phyloP scores from a whole-genome alignment of 1,284 basidiomycete species.

The Cystobasidium sp. region DNA sequence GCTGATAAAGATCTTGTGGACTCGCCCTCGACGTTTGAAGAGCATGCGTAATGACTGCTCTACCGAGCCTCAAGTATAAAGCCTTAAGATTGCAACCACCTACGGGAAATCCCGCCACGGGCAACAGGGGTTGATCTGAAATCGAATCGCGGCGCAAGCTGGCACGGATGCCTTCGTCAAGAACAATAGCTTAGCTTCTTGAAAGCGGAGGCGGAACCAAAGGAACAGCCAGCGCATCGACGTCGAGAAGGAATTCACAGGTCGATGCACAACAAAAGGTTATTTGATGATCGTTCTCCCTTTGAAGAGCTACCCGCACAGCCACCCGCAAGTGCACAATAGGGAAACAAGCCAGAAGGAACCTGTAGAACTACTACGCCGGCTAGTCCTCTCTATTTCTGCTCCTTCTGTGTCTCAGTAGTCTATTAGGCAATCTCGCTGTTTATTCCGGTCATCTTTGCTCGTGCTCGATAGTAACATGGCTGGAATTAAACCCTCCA shows the following conservation, averaged over 20 bases:
- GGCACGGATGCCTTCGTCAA: constrained; percentile 16
- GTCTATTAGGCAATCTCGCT: neutral
- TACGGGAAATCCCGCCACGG: constrained; percentile 16
- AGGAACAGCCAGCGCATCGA: constrained; percentile 18
- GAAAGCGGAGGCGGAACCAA: constrained; percentile 17
- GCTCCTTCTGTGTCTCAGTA: constrained; percentile 8
- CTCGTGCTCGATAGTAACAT: constrained; percentile 14
- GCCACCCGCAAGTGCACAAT: constrained; percentile 1
- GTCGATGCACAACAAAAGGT: constrained; percentile 12
- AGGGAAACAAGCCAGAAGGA: constrained; percentile 17
- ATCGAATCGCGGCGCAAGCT: constrained; percentile 16
- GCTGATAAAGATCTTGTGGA: constrained; percentile 6
- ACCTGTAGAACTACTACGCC: neutral
- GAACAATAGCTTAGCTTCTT: constrained; percentile 17
- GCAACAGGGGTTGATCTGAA: constrained; percentile 8
- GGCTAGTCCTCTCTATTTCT: constrained; percentile 4
- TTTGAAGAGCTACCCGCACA: constrained; percentile 13
- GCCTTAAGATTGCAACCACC: constrained; percentile 19
- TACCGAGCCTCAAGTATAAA: constrained; percentile 20
- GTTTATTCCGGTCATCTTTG: constrained; percentile 6
- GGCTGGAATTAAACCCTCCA: constrained; percentile 5
- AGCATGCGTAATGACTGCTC: constrained; percentile 17
- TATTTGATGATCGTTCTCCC: constrained; percentile 17
- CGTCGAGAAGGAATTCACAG: constrained; percentile 17
- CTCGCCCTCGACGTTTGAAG: constrained; percentile 18